Evolutionary conservation across 257 asterid species (phyloP).

Genomic region (Agastache rugosa): DNA sequence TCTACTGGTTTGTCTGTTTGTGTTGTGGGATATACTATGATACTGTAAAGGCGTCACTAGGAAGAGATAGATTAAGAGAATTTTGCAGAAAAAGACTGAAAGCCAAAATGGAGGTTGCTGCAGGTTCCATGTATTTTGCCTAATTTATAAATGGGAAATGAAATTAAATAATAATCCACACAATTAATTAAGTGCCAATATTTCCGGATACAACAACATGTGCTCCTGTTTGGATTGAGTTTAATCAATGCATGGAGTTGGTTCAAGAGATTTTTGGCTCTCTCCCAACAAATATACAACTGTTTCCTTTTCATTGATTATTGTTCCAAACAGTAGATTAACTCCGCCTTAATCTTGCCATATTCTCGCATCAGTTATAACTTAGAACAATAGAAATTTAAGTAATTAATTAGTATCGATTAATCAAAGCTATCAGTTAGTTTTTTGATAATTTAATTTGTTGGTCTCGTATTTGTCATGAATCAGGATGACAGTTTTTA

Average conservation of each 20-base stretch:
- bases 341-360: too few relatives aligned
- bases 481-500: constrained; percentile 30
- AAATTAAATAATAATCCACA: not conserved
- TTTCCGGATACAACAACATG: not conserved
- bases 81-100: constrained; percentile 14
- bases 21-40: not conserved
- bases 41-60: constrained; percentile 6
- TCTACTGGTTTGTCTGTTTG: not conserved
- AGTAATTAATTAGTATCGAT: too few relatives aligned
- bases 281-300: not conserved
- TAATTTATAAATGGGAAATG: not conserved
- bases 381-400: too few relatives aligned
- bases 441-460: not conserved
- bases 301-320: not conserved
- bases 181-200: not conserved
- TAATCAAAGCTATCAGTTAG: not conserved
- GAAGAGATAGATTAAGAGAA: constrained; percentile 12
- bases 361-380: too few relatives aligned
- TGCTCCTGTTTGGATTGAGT: not conserved
- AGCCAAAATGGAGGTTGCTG: constrained; percentile 9
- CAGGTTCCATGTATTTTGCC: constrained; percentile 36
- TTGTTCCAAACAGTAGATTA: not conserved
- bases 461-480: too few relatives aligned
- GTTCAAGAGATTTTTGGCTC: not conserved
- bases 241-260: not conserved